A percentile compares a stretch with the other conserved stretches of the same genome.
Conservation (phyloP, 371 early-diverging fungal species). For the Mortierella sp. region DNA sequence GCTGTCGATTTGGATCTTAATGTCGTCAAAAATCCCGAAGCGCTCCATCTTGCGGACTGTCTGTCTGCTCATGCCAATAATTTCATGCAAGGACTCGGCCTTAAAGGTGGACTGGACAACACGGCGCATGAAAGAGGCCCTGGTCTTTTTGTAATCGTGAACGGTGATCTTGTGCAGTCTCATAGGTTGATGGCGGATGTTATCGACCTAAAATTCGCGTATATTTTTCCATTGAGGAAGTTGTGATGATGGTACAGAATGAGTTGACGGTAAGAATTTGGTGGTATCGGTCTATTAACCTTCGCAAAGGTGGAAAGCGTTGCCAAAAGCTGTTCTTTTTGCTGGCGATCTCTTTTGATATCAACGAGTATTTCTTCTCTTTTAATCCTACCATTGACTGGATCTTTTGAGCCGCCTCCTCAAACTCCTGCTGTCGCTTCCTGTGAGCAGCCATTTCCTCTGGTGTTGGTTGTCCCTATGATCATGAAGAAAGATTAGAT, state of each 20-base stretch:
- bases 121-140: constrained; percentile 58
- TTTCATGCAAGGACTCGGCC: constrained; percentile 72
- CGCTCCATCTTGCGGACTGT: constrained; percentile 70
- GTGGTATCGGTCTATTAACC: too few species aligned
- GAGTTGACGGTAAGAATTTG: background rate
- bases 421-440: constrained; percentile 47
- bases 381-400: constrained; percentile 35
- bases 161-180: constrained; percentile 62
- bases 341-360: constrained; percentile 2
- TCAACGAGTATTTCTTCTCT: too few species aligned
- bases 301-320: too few species aligned
- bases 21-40: constrained; percentile 80
- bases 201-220: constrained; percentile 33
- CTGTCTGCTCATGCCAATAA: constrained; percentile 69
- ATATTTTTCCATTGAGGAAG: constrained; percentile 27
- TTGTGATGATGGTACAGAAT: background rate
- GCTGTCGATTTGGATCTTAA: constrained; percentile 75
- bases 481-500: background rate
- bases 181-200: constrained; percentile 54
- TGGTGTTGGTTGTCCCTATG: constrained; percentile 42
- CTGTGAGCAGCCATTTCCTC: constrained; percentile 50
- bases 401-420: constrained; percentile 39
- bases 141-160: constrained; percentile 58
- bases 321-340: background rate
- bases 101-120: constrained; percentile 55